phyloP scores from a whole-genome alignment of 768 basidiomycete species.

The Collybia sordida region DNA sequence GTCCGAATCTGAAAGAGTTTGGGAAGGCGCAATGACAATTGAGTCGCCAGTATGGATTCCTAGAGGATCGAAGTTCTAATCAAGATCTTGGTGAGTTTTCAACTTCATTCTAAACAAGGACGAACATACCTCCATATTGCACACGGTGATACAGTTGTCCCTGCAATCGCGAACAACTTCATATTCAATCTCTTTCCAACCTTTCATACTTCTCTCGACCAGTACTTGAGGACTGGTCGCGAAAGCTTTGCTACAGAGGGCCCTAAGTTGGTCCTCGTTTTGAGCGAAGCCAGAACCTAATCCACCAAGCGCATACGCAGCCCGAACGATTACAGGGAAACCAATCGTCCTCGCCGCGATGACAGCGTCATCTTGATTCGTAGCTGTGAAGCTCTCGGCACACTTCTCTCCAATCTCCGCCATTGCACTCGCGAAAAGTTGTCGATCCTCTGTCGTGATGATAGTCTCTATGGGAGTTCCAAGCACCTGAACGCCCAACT shows the following conservation, averaged over 20 bases:
- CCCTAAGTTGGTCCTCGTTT: conserved; percentile 84
- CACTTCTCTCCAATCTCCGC: conserved; percentile 94
- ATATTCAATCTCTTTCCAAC: conserved; percentile 99
- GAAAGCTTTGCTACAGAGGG: conserved; percentile 91
- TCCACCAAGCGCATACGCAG: conserved; percentile 95
- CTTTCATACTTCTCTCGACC: conserved; percentile 99
- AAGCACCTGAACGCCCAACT: conserved; percentile 87
- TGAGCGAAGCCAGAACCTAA: conserved; percentile 97
- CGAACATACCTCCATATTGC: conserved; percentile 95
- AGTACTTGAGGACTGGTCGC: conserved; percentile 97
- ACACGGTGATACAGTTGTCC: conserved; percentile 98
- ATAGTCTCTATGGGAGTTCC: conserved; percentile 98
- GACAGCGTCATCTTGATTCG: conserved; percentile 81
- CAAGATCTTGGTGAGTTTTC: conserved; percentile 3
- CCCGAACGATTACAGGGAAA: conserved; percentile 94
- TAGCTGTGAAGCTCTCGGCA: conserved; percentile 86
- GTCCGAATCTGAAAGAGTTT: conserved; percentile 98
- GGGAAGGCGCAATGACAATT: conserved; percentile 96
- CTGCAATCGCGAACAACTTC: conserved; percentile 97
- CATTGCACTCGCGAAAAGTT: conserved; percentile 93
- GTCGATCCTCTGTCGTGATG: conserved; percentile 95
- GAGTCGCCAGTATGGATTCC: conserved; percentile 99
- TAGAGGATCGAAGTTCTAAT: conserved; percentile 95
- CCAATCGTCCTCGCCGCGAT: conserved; percentile 83
- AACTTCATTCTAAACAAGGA: conserved; percentile 3